Base-by-base conservation (phyloP, 2,329 filamentous ascomycete genomes). In the Trichocomaceae sp. region DNA sequence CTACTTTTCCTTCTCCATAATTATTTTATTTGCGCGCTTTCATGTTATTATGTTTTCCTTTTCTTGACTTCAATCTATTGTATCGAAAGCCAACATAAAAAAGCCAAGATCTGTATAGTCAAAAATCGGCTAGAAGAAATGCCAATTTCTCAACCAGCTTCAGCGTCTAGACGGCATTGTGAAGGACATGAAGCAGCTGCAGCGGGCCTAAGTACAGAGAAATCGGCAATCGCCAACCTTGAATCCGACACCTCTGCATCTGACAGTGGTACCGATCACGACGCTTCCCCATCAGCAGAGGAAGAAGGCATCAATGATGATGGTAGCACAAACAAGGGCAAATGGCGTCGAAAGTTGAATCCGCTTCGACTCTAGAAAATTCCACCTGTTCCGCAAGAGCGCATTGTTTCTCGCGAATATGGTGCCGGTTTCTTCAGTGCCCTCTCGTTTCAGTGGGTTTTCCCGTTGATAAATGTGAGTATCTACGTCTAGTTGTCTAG, bases 401-500 rank as follows among this genome's bases (percentile, higher is more conserved):
- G 81, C 29, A 64, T 64, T 9, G 70, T 77, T 0, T 90, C 83
- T 5, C 81, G 80, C 58, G 91, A 96, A 72, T 78, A 89, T 66
- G 78, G 75, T 3, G 91, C 91, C 5, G 75, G 80, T 2, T 85
- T 90, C 64, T 80, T 93, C 59, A 95, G 88, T 72, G 69, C 78
- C 55, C 69, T 95, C 20, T 86, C 86, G 3, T 97, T 96, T 66
- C 83, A 90, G 68, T 97, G 92, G 92, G 92, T 96, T 79, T 83
- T 84, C 0, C 85, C 89, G 1, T 67, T 97, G 54, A 97, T 97
- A 91, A 79, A 73, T 59, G 85, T 86, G 70, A 73, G 81, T 75
- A 8, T 29, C 39, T 52, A 17, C 2, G 13, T n/a, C 19, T 51
- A n/a, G 42, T n/a, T 29, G 10, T 31, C 20, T 17, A 46, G 19